phyloP scores from a whole-genome alignment of 805 yeast species.

The Pichia californica region DNA sequence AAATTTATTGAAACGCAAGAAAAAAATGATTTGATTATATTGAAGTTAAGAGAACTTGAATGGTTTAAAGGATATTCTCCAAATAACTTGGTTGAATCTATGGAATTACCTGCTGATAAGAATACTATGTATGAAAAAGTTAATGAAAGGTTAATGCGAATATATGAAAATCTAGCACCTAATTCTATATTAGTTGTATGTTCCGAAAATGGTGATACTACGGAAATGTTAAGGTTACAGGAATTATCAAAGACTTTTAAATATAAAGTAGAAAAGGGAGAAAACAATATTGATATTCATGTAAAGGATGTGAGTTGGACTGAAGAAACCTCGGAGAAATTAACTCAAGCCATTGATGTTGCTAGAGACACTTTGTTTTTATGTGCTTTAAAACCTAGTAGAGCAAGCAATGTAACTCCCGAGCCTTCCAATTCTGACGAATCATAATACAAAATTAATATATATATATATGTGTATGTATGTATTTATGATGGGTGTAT shows the following conservation, averaged over 20 bases:
- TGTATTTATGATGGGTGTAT: no score
- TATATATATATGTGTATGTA: no score
- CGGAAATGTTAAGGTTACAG: conserved; percentile 42
- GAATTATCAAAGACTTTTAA: conserved; percentile 37
- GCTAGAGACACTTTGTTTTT: conserved; percentile 62
- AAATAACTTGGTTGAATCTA: conserved; percentile 13
- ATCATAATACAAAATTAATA: no score
- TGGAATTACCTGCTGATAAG: conserved; percentile 9
- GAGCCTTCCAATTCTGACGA: no score
- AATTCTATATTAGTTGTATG: conserved; percentile 55
- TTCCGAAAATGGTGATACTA: conserved; percentile 58
- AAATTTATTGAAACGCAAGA: conserved; percentile 32
- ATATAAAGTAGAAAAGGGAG: conserved; percentile 32
- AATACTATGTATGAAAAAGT: conserved; percentile 28
- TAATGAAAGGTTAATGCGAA: conserved; percentile 37
- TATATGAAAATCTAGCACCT: conserved; percentile 50
- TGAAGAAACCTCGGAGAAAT: conserved; percentile 37
- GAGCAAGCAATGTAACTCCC: no score
- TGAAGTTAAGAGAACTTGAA: conserved; percentile 56
- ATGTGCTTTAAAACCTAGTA: conserved; percentile 29
- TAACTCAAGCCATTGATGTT: conserved; percentile 38
- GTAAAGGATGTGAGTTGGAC: conserved; percentile 37
- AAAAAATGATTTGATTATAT: conserved; percentile 43
- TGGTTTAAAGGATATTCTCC: conserved; percentile 28
- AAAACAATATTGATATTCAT: conserved; percentile 30